Base-by-base conservation (phyloP, 805 yeast species). In the Hermanozyma aechmeae region DNA sequence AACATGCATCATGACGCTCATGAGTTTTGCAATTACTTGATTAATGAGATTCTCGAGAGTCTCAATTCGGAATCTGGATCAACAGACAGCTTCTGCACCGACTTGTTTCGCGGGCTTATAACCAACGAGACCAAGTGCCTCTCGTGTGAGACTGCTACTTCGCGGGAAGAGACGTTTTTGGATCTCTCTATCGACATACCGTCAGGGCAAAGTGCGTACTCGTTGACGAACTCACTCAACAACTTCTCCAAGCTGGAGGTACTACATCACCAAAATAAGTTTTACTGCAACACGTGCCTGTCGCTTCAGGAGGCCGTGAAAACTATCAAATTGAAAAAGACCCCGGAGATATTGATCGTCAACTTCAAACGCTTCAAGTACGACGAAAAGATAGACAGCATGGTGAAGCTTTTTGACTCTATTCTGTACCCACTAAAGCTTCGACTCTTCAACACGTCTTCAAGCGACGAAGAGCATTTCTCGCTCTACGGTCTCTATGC, bases 1-100 rank as follows among this genome's bases (percentile, higher is more conserved):
- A 61, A 61, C 40, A 87, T 86, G 95, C 98, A 92, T 51, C 98
- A 92, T 50, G 98, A 92, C 61, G 96, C 97, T 4, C 98, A 92
- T 55, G 98, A 92, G 56, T 92, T 92, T 53, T 68, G 87, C 48
- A 89, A 87, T 51, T 87, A 82, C 47, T 51, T 87, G 41, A 61
- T 92, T 30, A 92, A 92, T 53, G 71, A 61, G 40, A 63, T 65
- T 13, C 58, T 70, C 10, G 86, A 82, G 38, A 66, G 80, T 12
- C 60, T 81, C 28, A 73, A 70, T 16, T 48, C 39, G 43, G 53
- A 58, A 39, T 16, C 40, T 24, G 56, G 54, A 5, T 25, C 37
- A 8, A 44, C 45, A 7, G 39, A 49, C 15, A 71, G 69, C 42
- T 70, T 75, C 65, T 65, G 89, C 31, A 79, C 74, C 27, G 71